Evolutionary conservation across 805 yeast genomes (phyloP).

Genomic region (Priceomyces haplophilus): DNA sequence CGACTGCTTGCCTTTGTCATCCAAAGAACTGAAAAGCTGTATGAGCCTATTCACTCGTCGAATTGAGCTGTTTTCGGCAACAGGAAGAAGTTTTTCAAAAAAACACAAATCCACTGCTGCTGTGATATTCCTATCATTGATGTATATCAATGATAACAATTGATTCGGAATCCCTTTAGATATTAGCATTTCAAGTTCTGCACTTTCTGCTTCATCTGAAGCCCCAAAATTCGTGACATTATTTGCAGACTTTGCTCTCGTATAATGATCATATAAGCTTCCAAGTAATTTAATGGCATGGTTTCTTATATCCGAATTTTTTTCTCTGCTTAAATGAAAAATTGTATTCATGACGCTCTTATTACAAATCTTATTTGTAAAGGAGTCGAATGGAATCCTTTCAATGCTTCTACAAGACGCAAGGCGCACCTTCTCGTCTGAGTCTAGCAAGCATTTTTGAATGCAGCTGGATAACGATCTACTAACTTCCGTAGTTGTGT

Average conservation of each 20-base stretch:
- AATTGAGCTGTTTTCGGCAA: conserved; percentile 39
- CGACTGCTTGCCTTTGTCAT: conserved; percentile 57
- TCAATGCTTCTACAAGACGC: conserved; percentile 54
- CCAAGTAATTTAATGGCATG: conserved; percentile 55
- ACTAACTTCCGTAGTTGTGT: conserved; percentile 46
- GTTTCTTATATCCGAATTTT: conserved; percentile 59
- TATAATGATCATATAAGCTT: conserved; percentile 50
- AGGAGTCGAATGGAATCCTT: conserved; percentile 42
- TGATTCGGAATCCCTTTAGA: conserved; percentile 58
- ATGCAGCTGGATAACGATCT: conserved; percentile 45
- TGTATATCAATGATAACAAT: conserved; percentile 63
- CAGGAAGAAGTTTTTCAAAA: conserved; percentile 60
- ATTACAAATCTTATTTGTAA: conserved; percentile 48
- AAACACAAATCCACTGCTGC: conserved; percentile 60
- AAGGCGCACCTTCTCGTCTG: conserved; percentile 69
- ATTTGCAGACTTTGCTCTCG: conserved; percentile 12
- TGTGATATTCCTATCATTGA: conserved; percentile 67
- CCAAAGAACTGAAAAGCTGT: conserved; percentile 45
- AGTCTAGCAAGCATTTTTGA: conserved; percentile 67
- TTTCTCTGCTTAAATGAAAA: conserved; percentile 68
- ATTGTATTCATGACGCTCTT: conserved; percentile 51
- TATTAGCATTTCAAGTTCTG: conserved; percentile 29
- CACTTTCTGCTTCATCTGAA: conserved; percentile 20
- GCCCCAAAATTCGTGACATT: conserved; percentile 30
- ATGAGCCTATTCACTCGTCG: conserved; percentile 55